phyloP scores from a whole-genome alignment of 179 eudicot species.

The Drosera spatulata region DNA sequence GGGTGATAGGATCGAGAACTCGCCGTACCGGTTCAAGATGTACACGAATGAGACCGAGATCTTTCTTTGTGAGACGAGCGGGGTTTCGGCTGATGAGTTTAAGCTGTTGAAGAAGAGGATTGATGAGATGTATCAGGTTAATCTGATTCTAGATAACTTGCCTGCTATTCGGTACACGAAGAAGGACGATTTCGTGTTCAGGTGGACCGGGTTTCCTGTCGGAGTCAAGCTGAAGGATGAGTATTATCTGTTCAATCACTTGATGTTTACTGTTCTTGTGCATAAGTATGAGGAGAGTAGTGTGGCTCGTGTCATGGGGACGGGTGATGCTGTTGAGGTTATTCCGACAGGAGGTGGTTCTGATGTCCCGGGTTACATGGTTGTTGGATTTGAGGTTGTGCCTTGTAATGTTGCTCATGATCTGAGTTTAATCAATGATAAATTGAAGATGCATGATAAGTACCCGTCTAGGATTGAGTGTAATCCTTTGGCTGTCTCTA shows the following conservation, averaged over 20 bases:
- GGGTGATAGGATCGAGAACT: slow-evolving; percentile 23
- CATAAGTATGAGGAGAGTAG: slow-evolving; percentile 17
- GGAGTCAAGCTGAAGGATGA: slow-evolving; percentile 13
- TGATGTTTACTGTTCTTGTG: slow-evolving; percentile 16
- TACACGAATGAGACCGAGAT: slow-evolving; percentile 16
- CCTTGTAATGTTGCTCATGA: slow-evolving; percentile 18
- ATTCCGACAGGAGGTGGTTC: slow-evolving; percentile 6
- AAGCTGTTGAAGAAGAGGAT: slow-evolving; percentile 20
- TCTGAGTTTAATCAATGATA: slow-evolving; percentile 1
- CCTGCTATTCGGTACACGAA: slow-evolving; percentile 19
- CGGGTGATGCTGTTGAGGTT: slow-evolving; percentile 17
- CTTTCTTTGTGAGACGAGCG: slow-evolving; percentile 11
- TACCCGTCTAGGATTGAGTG: slow-evolving; percentile 10
- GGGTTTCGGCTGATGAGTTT: slow-evolving; percentile 13
- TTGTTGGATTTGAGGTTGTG: slow-evolving; percentile 19
- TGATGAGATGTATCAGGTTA: slow-evolving; percentile 23
- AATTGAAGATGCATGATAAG: slow-evolving; percentile 5
- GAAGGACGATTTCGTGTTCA: slow-evolving; percentile 9
- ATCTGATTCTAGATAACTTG: slow-evolving; percentile 21
- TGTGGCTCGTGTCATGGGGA: slow-evolving; percentile 18
- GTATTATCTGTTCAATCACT: slow-evolving; percentile 19
- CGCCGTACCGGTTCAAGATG: slow-evolving; percentile 19
- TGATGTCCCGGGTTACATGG: slow-evolving; percentile 15
- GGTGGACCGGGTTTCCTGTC: slow-evolving; percentile 23
- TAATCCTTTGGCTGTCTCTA: slow-evolving; percentile 13